Evolutionary conservation across 768 basidiomycete species (phyloP).

Genomic region (Daedaleopsis nitida): DNA sequence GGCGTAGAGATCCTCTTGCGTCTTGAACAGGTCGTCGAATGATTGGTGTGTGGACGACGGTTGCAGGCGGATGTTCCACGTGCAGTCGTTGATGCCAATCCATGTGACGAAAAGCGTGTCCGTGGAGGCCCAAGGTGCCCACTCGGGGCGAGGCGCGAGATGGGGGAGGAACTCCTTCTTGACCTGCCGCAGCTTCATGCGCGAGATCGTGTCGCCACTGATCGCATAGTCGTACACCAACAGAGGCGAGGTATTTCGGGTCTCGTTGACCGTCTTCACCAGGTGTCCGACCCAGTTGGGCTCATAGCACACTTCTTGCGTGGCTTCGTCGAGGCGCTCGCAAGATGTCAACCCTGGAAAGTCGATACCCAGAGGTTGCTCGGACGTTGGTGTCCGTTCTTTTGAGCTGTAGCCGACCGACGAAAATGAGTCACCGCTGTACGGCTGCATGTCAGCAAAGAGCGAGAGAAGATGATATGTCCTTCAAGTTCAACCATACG

Average conservation of each 20-base stretch:
- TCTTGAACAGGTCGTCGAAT: constrained; percentile 39
- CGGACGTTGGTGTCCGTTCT: constrained; percentile 32
- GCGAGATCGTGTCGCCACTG: constrained; percentile 46
- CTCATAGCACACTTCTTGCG: constrained; percentile 39
- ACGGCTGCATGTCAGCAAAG: constrained; percentile 42
- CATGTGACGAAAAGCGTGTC: constrained; percentile 47
- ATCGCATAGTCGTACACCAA: constrained; percentile 59
- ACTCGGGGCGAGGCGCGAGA: constrained; percentile 19
- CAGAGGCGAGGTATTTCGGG: constrained; percentile 28
- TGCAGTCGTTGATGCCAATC: constrained; percentile 69
- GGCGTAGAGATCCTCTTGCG: constrained; percentile 49
- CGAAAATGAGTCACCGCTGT: constrained; percentile 64
- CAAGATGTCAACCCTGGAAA: constrained; percentile 50
- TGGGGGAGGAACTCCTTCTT: constrained; percentile 37
- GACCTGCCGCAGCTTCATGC: constrained; percentile 36
- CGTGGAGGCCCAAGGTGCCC: constrained; percentile 22
- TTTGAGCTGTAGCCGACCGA: constrained; percentile 32
- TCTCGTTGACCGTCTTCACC: constrained; percentile 25
- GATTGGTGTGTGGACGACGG: constrained; percentile 5
- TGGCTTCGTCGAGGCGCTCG: constrained; percentile 60
- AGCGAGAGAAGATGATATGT: not conserved
- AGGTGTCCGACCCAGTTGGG: constrained; percentile 68
- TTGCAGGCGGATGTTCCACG: constrained; percentile 34
- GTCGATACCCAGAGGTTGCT: constrained; percentile 47
- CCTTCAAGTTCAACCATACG: no score